phyloP scores from a whole-genome alignment of 2,329 filamentous ascomycete species.

The Colletotrichum eleusines region DNA sequence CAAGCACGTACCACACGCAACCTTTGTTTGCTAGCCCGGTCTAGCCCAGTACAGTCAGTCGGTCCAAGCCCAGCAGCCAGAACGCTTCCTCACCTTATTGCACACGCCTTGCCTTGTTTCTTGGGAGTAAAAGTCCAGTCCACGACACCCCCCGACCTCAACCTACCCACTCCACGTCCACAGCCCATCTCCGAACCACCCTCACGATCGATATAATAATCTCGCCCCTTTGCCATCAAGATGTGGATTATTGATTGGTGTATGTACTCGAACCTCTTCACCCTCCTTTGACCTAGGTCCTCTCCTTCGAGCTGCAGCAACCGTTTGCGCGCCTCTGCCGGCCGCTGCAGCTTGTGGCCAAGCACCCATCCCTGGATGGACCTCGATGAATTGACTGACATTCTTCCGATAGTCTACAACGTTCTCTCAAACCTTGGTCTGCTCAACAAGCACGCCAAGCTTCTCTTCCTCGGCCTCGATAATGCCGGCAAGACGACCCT shows the following conservation, averaged over 20 bases:
- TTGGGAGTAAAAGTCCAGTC: slow-evolving; percentile 37
- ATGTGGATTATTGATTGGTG: slow-evolving; percentile 99
- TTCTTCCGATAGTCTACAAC: slow-evolving; percentile 76
- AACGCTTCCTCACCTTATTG: slow-evolving; percentile 1
- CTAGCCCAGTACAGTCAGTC: slow-evolving; percentile 13
- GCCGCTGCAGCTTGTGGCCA: slow-evolving; percentile 37
- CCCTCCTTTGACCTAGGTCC: not conserved
- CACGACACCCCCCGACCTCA: slow-evolving; percentile 31
- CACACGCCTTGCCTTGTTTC: slow-evolving; percentile 29
- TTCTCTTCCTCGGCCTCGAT: slow-evolving; percentile 92
- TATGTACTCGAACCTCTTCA: slow-evolving; percentile 62
- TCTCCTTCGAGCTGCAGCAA: slow-evolving; percentile 25
- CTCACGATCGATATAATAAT: slow-evolving; percentile 32
- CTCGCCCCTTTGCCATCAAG: slow-evolving; percentile 49
- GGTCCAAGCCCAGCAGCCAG: slow-evolving; percentile 10
- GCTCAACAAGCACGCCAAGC: slow-evolving; percentile 95
- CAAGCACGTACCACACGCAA: slow-evolving; percentile 14
- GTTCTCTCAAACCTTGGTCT: slow-evolving; percentile 87
- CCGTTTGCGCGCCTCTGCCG: slow-evolving; percentile 43
- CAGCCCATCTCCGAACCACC: slow-evolving; percentile 35
- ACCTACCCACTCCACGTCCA: slow-evolving; percentile 36
- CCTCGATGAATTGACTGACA: slow-evolving; percentile 47
- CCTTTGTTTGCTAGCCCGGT: not conserved
- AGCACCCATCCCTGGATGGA: slow-evolving; percentile 29
- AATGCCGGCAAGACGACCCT: slow-evolving; percentile 96